Base-by-base conservation (phyloP, 805 yeast genomes). In the Cyberlindnera nakhonratchasimensis region DNA sequence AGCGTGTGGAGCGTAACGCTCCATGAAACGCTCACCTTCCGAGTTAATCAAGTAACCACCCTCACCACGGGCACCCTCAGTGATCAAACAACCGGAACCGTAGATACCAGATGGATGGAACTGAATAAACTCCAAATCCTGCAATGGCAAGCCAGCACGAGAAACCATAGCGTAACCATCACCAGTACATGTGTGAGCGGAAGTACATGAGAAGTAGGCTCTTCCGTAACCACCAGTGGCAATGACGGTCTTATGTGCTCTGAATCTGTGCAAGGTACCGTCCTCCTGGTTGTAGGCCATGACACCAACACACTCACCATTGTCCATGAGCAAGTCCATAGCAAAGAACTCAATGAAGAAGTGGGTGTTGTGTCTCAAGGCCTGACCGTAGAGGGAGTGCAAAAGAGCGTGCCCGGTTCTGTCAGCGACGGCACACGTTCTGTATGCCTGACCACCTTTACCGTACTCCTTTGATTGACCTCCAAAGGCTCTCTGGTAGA, bases 61-160 rank as follows among this genome's bases (percentile, higher is more conserved):
- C 76, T 93, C 99, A 79, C 99, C 99, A 77, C 99, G 86, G 55
- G 97, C 96, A 74, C 99, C 99, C 72, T 93, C 99, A 43, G 99
- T 93, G 67, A 93, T 93, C 74, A 91, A 74, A 76, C 98, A 93
- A 53, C 99, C 99, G 30, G 98, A 88, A 47, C 99, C 99, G 69
- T 91, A 91, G 69, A 91, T 93, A 79, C 99, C 99, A 20, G 98
- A 89, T 43, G 99, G 99, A 70, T 91, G 99, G 88, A 91, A 91
- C 73, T 91, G 99, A 50, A 91, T 90, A 64, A 91, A 91, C 73
- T 91, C 99, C 70, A 91, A 74, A 71, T 91, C 99, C 72, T 91
- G 96, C 62, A 91, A 77, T 46, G 99, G 99, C 67, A 91, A 80
- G 49, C 99, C 99, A 42, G 99, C 99, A 71, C 99, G 82, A 38